Evolutionary conservation across 331 rosid species (phyloP).

Genomic region (Stylosanthes scabra): DNA sequence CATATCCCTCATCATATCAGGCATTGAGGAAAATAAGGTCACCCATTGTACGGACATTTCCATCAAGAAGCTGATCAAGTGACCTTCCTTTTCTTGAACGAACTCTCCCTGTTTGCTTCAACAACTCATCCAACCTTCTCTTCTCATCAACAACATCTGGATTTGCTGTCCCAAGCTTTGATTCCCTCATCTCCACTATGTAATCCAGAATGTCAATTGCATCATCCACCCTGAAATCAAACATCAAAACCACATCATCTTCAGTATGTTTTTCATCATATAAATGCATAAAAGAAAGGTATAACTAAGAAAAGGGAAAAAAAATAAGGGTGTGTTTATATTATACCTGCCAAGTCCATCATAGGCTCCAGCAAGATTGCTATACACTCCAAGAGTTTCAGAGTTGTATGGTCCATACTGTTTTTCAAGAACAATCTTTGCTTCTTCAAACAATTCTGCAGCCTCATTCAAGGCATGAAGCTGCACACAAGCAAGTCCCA

Average conservation of each 20-base stretch:
- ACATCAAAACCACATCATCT: neutral
- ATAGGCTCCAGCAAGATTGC: constrained; percentile 94
- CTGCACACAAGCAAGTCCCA: constrained; percentile 94
- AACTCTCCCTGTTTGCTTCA: constrained; percentile 89
- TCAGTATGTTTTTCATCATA: neutral
- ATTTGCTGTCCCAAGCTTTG: constrained; percentile 93
- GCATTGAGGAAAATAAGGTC: constrained; percentile 30
- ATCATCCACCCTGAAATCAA: constrained; percentile 73
- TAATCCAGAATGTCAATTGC: constrained; percentile 85
- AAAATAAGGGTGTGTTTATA: neutral
- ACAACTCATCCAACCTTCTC: constrained; percentile 74
- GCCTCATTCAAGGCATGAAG: constrained; percentile 66
- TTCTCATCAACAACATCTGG: constrained; percentile 92
- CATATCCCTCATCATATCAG: constrained; percentile 33
- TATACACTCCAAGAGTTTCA: constrained; percentile 87
- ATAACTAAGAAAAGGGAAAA: constrained; percentile 5
- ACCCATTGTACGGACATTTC: constrained; percentile 41
- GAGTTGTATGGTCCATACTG: constrained; percentile 86
- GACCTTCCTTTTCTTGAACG: constrained; percentile 70
- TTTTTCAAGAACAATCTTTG: constrained; percentile 67
- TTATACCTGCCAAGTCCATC: constrained; percentile 92
- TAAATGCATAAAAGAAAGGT: neutral
- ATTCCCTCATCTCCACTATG: constrained; percentile 80
- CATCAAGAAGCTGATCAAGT: constrained; percentile 80
- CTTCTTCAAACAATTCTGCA: constrained; percentile 78